Base-by-base conservation (phyloP, 805 yeast species). In the Isabelozyma rhagii region DNA sequence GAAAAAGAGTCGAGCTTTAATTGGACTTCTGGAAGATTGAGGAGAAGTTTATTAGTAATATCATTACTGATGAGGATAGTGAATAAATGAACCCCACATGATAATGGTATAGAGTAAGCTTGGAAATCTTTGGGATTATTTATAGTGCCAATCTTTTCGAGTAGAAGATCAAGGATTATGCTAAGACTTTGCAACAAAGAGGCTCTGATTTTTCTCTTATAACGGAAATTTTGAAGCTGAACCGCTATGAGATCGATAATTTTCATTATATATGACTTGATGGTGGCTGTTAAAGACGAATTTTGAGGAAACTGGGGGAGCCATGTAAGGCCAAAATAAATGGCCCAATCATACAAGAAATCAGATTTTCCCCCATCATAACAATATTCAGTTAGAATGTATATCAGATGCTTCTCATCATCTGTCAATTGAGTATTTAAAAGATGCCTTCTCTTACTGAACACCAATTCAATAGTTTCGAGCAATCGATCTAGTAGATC, bases 51-150 rank as follows among this genome's bases (percentile, higher is more conserved):
- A 17, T 53, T 46, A 9, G 68, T 51, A 10, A 71, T 53, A 43
- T 71, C 76, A 50, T 64, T 63, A 53, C 72, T 76, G 49, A 68
- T 69, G 14, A 71, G 48, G 8, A 72, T 64, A 5, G 74, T 59
- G 48, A 63, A 72, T n/a, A 70, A 54, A 47, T 72, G 74, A 2
- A 61, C 60, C 1, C 64, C 50, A 31, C 44, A 41, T 11, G 44
- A 18, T 9, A 41, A 27, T 3, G 56, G 44, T 25, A 51, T 45
- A 5, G 36, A 31, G 1, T 1, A 31, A 31, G 10, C 8, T 13
- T 10, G 17, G 15, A 39, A 39, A 13, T 10, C 15, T 39, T 39
- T 39, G 9, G 41, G 41, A 39, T 39, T 15, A 39, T 31, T 13
- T 64, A 44, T 11, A 46, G 49, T 14, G 41, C 29, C n/a, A 44